Evolutionary conservation across 225 moss, liverwort and hornwort genomes (phyloP).

Genomic region (Antitrichia curtipendula): DNA sequence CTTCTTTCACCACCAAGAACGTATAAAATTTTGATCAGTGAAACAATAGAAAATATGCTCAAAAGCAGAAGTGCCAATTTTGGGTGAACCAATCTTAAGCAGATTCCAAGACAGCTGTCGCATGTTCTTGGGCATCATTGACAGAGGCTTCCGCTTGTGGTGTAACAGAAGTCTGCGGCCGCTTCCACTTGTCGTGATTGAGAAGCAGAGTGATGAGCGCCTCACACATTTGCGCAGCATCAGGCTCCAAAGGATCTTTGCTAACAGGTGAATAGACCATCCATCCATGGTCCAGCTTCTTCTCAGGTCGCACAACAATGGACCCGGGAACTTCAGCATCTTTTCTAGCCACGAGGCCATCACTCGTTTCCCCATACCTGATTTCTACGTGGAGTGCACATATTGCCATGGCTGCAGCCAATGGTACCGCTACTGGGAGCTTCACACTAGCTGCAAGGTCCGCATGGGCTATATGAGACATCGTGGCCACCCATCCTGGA

Average conservation of each 20-base stretch:
- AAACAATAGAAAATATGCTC: neutral
- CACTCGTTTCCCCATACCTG: constrained; percentile 89
- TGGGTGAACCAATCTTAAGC: neutral
- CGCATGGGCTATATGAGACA: constrained; percentile 82
- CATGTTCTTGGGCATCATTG: constrained; percentile 23
- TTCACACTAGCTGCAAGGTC: constrained; percentile 59
- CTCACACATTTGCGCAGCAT: constrained; percentile 83
- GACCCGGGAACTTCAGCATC: constrained; percentile 99
- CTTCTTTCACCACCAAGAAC: neutral
- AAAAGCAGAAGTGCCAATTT: neutral
- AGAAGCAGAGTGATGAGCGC: constrained; percentile 54
- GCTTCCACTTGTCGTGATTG: constrained; percentile 46
- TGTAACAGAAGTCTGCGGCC: constrained; percentile 16
- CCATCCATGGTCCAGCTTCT: constrained; percentile 58
- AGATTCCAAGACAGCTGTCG: constrained; percentile 3
- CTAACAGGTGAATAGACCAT: constrained; percentile 88
- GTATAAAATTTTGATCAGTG: neutral
- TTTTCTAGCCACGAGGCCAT: constrained; percentile 76
- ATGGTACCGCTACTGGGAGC: constrained; percentile 38
- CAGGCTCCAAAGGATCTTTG: constrained; percentile 58
- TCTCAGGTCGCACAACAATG: constrained; percentile 73
- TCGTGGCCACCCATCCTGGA: constrained; percentile 64
- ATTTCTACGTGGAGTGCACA: constrained; percentile 87
- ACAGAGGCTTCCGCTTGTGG: constrained; percentile 29
- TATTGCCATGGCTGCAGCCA: constrained; percentile 85